These are phyloP conservation scores for Atractiella rhizophila DNA, from an alignment of 768 basidiomycete genomes.

Conservation along the genomic window DNA sequence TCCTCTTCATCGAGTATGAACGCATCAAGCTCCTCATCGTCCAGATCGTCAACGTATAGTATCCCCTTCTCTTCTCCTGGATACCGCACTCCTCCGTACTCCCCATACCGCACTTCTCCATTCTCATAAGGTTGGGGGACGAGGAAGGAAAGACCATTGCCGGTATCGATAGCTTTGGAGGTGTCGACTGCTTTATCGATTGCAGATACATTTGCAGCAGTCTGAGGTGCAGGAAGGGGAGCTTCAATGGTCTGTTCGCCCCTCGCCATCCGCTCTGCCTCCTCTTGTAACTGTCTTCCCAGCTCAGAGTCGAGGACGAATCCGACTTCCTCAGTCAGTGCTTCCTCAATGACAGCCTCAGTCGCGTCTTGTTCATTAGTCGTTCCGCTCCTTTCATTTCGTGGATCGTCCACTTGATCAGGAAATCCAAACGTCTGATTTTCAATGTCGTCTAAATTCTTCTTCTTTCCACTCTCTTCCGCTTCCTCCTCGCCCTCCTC, in stretches of 20 bases:
- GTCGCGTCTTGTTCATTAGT: conserved; percentile 2
- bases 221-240: not conserved
- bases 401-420: not conserved
- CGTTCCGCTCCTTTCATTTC: not conserved
- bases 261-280: not conserved
- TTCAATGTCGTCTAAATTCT: not conserved
- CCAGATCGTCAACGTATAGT: conserved; percentile 33
- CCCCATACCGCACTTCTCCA: conserved; percentile 28
- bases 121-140: no score
- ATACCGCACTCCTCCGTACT: conserved; percentile 34
- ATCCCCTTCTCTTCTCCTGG: conserved; percentile 35
- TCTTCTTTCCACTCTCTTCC: conserved; percentile 19
- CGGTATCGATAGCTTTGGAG: conserved; percentile 43
- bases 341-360: conserved; percentile 3
- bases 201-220: no score
- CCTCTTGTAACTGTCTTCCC: no score
- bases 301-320: conserved; percentile 15
- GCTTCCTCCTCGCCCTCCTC: conserved; percentile 19
- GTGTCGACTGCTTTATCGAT: conserved; percentile 40
- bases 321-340: conserved; percentile 9
- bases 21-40: conserved; percentile 67
- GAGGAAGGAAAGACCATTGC: conserved; percentile 36
- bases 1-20: conserved; percentile 53
- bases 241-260: not conserved
- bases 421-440: no score